phyloP scores from a whole-genome alignment of 257 asterid species.

The Solanum clarkiae region DNA sequence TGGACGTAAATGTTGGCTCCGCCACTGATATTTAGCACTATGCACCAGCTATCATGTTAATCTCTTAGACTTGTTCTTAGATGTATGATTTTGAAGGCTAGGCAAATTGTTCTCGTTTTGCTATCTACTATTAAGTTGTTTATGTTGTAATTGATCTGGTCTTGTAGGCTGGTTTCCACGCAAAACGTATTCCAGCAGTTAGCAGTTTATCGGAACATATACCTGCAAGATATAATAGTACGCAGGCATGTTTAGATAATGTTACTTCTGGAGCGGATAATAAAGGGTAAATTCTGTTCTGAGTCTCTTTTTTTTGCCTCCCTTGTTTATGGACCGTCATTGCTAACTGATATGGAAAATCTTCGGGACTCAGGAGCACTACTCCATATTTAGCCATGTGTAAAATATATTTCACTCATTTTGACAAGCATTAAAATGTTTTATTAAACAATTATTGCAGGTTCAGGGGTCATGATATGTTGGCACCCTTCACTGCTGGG shows the following conservation, averaged over 20 bases:
- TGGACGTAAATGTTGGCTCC: too few relatives aligned
- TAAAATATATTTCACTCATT: neutral
- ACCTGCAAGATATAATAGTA: conserved; percentile 23
- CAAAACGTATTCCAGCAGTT: conserved; percentile 13
- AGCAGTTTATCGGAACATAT: conserved; percentile 20
- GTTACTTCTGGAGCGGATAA: conserved; percentile 23
- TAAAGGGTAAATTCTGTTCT: conserved; percentile 26
- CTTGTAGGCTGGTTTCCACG: conserved; percentile 25
- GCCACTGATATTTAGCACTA: neutral
- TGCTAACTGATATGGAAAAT: neutral
- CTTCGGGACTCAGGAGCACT: neutral
- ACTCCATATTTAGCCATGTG: neutral
- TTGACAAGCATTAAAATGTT: neutral
- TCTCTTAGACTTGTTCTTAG: neutral
- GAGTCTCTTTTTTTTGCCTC: neutral
- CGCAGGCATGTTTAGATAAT: conserved; percentile 37
- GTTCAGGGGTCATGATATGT: conserved; percentile 83
- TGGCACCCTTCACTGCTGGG: conserved; percentile 98
- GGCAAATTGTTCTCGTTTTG: neutral
- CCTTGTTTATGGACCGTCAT: neutral
- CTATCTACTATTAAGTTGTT: neutral
- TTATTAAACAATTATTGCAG: conserved; percentile 19
- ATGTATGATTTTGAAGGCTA: neutral
- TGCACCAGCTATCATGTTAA: neutral
- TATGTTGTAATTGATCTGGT: neutral